phyloP scores from a whole-genome alignment of 1,139 yeast genomes.

The Lodderomyces beijingensis region DNA sequence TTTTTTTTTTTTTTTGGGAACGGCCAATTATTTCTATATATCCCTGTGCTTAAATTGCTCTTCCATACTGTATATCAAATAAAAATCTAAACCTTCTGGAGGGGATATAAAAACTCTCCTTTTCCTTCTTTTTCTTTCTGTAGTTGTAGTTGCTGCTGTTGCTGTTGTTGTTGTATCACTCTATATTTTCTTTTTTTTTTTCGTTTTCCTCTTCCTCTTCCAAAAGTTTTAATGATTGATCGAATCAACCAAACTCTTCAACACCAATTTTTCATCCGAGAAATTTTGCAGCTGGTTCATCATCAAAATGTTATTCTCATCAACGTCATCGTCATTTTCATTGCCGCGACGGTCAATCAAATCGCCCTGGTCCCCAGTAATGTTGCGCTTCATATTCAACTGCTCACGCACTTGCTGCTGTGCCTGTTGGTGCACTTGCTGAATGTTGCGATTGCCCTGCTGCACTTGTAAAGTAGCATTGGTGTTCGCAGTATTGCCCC shows the following conservation, averaged over 20 bases:
- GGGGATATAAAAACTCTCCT: no score
- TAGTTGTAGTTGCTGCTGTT: no score
- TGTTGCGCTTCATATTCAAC: slow-evolving; percentile 2
- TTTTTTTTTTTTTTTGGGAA: no score
- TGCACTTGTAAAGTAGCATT: slow-evolving; percentile 5
- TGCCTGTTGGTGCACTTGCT: slow-evolving; percentile 5
- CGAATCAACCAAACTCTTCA: slow-evolving; percentile 43
- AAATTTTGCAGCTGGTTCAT: slow-evolving; percentile 2
- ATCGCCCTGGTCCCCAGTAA: no score
- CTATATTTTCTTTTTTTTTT: no score
- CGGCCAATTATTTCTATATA: no score
- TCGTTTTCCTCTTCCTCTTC: background rate
- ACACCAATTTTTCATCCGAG: slow-evolving; percentile 33
- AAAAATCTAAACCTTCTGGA: slow-evolving; percentile 1
- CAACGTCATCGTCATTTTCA: slow-evolving; percentile 6
- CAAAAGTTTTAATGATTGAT: slow-evolving; percentile 26
- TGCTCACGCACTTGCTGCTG: slow-evolving; percentile 4
- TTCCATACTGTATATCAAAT: background rate
- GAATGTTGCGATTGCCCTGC: no score
- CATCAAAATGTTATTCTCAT: slow-evolving; percentile 3
- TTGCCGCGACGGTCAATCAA: slow-evolving; percentile 3
- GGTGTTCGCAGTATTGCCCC: background rate
- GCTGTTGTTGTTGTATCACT: no score
- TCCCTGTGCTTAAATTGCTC: no score
- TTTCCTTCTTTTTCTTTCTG: no score